phyloP scores from a whole-genome alignment of 768 basidiomycete genomes.

The Mycena floridula region DNA sequence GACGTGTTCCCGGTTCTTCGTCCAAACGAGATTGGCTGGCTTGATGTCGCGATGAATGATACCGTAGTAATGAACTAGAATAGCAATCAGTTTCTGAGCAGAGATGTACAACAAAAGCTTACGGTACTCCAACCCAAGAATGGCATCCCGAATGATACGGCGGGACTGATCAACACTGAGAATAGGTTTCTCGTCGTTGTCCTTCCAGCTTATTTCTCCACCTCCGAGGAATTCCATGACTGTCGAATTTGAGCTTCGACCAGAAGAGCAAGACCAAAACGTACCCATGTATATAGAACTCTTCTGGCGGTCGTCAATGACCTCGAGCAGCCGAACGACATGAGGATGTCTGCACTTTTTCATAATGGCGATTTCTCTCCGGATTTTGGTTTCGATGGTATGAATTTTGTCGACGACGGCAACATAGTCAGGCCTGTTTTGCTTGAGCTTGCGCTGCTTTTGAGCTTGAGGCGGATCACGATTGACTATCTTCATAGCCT shows the following conservation, averaged over 20 bases:
- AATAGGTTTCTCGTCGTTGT: constrained; percentile 57
- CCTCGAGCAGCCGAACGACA: constrained; percentile 85
- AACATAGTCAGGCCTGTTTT: constrained; percentile 33
- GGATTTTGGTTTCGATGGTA: constrained; percentile 77
- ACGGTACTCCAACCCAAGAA: constrained; percentile 95
- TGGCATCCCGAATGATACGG: constrained; percentile 86
- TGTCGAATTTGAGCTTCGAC: constrained; percentile 21
- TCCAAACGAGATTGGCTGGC: constrained; percentile 94
- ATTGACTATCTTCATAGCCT: constrained; percentile 79
- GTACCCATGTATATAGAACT: constrained; percentile 92
- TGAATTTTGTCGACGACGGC: constrained; percentile 63
- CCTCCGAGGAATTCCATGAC: constrained; percentile 97
- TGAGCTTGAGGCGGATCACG: constrained; percentile 65
- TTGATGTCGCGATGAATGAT: constrained; percentile 99
- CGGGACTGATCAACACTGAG: constrained; percentile 79
- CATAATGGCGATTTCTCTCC: constrained; percentile 97
- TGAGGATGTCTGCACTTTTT: constrained; percentile 91
- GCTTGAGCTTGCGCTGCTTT: constrained; percentile 28
- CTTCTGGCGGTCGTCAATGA: constrained; percentile 86
- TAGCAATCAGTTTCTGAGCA: constrained; percentile 2
- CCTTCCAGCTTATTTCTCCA: constrained; percentile 91
- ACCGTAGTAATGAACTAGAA: constrained; percentile 88
- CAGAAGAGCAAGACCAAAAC: constrained; percentile 22
- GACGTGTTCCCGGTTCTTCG: constrained; percentile 76
- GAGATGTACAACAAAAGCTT: constrained; percentile 28